Percentiles rank a stretch among this genome's conserved stretches.
phyloP scores from a whole-genome alignment of 176 grass and related monocot genomes.

The Ensete glaucum region DNA sequence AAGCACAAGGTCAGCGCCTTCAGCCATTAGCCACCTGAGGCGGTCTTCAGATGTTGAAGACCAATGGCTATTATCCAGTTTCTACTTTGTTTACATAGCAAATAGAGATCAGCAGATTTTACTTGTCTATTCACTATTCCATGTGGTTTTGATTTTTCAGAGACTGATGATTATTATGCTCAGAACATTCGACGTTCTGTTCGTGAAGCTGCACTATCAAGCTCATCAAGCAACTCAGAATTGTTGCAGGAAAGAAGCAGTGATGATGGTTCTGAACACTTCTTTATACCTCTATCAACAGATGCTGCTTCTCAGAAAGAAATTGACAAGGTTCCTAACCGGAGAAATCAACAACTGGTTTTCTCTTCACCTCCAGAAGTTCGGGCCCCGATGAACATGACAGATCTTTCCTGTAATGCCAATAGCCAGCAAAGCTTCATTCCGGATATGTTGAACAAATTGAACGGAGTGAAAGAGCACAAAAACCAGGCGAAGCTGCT shows the following conservation, averaged over 20 bases:
- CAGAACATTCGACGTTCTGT: slow-evolving; percentile 73
- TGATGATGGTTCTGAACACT: slow-evolving; percentile 71
- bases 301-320: slow-evolving; percentile 35
- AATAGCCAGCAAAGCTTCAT: slow-evolving; percentile 20
- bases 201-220: slow-evolving; percentile 84
- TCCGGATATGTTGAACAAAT: slow-evolving; percentile 32
- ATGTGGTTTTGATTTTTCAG: slow-evolving; percentile 35
- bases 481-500: slow-evolving; percentile 12
- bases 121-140: slow-evolving; percentile 2
- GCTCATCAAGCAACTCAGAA: slow-evolving; percentile 43
- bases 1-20: slow-evolving; percentile 27
- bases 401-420: slow-evolving; percentile 20
- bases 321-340: slow-evolving; percentile 35
- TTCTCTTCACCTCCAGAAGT: slow-evolving; percentile 25
- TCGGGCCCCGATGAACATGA: slow-evolving; percentile 20
- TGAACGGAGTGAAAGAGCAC: slow-evolving; percentile 27
- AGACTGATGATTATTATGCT: slow-evolving; percentile 42
- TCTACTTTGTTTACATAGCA: no score
- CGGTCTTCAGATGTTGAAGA: neutral
- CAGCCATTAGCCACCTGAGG: neutral
- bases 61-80: neutral
- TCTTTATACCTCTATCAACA: slow-evolving; percentile 67
- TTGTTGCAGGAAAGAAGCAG: slow-evolving; percentile 42
- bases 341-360: slow-evolving; percentile 44
- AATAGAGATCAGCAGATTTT: slow-evolving; percentile 8